Conservation (phyloP, 164 flowering plant species). For the Houttuynia cordata region DNA sequence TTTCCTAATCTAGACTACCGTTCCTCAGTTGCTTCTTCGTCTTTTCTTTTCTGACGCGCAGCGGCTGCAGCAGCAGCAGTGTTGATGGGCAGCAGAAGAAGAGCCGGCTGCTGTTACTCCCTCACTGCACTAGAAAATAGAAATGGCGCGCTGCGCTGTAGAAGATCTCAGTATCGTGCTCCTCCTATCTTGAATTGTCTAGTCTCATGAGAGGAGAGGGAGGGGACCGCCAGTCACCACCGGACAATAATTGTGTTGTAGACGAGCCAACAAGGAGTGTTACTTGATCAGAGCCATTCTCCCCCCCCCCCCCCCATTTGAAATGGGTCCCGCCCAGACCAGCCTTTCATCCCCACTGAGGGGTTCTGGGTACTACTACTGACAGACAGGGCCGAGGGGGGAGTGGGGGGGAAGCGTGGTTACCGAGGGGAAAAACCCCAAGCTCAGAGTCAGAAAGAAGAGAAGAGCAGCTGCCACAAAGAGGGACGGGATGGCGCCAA, state of each 20-base stretch:
- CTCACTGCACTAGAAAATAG: no score
- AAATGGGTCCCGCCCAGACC: no score
- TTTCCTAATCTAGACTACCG: background rate
- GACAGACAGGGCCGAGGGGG: background rate
- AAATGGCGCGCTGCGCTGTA: background rate
- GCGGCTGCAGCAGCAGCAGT: no score
- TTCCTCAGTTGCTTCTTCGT: background rate
- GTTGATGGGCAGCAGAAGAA: no score
- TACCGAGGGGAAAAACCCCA: background rate
- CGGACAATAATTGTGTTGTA: no score
- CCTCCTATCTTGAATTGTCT: background rate
- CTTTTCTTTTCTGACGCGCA: no score
- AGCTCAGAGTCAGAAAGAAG: background rate
- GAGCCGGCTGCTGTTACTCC: background rate
- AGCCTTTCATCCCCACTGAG: background rate
- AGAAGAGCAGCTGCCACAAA: background rate
- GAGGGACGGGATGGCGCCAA: background rate
- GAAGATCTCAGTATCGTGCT: background rate
- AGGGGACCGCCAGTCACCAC: background rate
- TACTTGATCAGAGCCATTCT: no score
- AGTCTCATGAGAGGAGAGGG: background rate
- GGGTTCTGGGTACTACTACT: background rate
- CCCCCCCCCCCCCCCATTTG: no score
- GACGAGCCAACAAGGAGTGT: no score
- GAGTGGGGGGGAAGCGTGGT: background rate